Base-by-base conservation (phyloP, 768 basidiomycete species). In the Exidia glandulosa region DNA sequence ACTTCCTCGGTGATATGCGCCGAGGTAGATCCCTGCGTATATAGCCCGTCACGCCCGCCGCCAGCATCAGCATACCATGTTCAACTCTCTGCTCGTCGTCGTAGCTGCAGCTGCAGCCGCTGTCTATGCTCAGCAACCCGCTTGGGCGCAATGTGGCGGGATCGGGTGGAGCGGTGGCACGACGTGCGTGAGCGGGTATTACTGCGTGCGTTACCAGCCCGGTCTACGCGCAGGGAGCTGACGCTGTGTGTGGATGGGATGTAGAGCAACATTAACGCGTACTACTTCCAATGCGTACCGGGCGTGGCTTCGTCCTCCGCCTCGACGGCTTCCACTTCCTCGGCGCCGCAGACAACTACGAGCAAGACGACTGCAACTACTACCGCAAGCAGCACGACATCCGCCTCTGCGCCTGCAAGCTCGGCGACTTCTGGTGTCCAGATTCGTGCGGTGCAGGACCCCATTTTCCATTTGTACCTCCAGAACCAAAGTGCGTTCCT, bases 381-480 rank as follows among this genome's bases (percentile, higher is more conserved):
- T 27, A 66, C 63, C 10, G 19, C 63, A 34, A 63, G 66, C 19
- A 65, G 56, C 10, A 64, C 73, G 7, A 63, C 67, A 31, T 68
- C 71, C 16, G 68, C 69, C 3, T 27, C 48, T 25, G 19, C 41
- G 9, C 19, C 41, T 6, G 41, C 41, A 6, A 45, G 41, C 41
- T n/a, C n/a, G n/a, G 36, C 36, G 9, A 19, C 10, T 9, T 59
- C 57, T 3, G 73, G 72, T 30, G 77, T 78, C 31, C 81, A 81
- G 63, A 81, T 83, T 57, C 77, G 82, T 56, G 69, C 77, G 1
- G 81, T 77, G 33, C 73, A 77, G 63, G 75, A 74, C 52, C 81
- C 82, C 3, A 79, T 80, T 6, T 82, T 71, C 62, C 81, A 83
- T 65, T 78, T 81, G 65, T 83, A 83, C 68, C 73, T 83, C 25